Evolutionary conservation across 192 early-diverging fungal genomes (phyloP), one percentile per base, ranked within the genome.

Genomic region (Entomortierella lignicola): DNA sequence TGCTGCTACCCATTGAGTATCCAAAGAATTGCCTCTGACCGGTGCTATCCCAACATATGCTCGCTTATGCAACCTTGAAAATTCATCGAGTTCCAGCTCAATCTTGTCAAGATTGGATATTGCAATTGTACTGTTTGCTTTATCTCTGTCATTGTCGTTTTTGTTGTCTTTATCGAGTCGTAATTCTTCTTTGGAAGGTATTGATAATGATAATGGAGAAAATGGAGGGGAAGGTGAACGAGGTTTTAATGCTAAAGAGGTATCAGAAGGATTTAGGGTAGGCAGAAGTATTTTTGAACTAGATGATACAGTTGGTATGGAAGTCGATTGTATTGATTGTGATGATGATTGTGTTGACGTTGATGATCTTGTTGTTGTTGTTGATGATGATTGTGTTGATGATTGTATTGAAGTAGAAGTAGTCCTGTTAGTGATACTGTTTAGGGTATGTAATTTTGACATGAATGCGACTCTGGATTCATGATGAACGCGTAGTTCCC

Each of bases 1-100:
- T 17, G 75, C 75, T 2, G 75, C 75, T 3, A 79, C 75, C 75
- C 75, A 79, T 66, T 79, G 75, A 18, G 75, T 79, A 18, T 79
- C 75, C 2, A 79, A 58, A 4, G 75, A 58, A 25, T 79, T 69
- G 17, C 75, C 75, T 43, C 75, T 54, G 20, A 79, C 67, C n/a
- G 75, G 75, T 1, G 75, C 75, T 21, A 79, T 67, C 1, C 75
- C 75, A 7, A 79, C 68, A 61, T 59, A 70, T 17, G 75, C 60
- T 10, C 75, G 65, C 60, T 77, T 77, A 20, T 77, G 60, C 27
- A 48, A 37, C 4, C 20, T 34, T 31, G 43, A 32, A 18, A 74
- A 50, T 20, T 32, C 29, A 39, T 65, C 18, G 5, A 79, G 55
- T 55, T 79, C 67, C 41, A 70, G 60, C 0, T 79, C 75, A 26